phyloP scores from a whole-genome alignment of 2,329 filamentous ascomycete species.

The Cytospora piceae region DNA sequence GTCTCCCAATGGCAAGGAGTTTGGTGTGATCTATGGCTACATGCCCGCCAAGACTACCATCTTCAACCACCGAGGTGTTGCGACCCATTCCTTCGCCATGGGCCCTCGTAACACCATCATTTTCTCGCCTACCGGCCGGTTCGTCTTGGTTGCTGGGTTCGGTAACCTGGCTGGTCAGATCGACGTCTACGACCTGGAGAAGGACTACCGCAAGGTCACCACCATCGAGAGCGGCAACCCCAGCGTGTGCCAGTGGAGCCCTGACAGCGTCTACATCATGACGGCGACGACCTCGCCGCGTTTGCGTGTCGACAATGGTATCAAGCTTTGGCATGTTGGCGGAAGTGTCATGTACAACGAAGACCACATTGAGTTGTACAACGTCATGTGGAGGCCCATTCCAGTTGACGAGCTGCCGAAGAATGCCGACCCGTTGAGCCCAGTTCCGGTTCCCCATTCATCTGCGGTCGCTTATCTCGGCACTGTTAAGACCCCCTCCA shows the following conservation, averaged over 20 bases:
- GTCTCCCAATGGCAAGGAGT: constrained; percentile 95
- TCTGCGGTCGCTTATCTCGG: constrained; percentile 83
- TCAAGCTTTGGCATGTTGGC: constrained; percentile 92
- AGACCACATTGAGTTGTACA: constrained; percentile 93
- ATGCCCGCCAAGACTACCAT: constrained; percentile 99
- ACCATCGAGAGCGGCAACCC: constrained; percentile 96
- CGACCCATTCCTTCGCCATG: constrained; percentile 83
- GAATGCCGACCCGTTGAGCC: constrained; percentile 69
- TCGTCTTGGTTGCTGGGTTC: constrained; percentile 92
- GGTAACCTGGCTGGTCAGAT: constrained; percentile 97
- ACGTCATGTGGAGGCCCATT: constrained; percentile 85
- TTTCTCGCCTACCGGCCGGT: constrained; percentile 92
- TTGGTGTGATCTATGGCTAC: constrained; percentile 95
- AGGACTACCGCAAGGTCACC: constrained; percentile 88
- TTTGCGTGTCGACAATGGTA: constrained; percentile 92
- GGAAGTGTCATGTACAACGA: constrained; percentile 92
- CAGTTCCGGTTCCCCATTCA: constrained; percentile 76
- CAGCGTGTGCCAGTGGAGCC: constrained; percentile 96
- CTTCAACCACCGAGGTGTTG: constrained; percentile 86
- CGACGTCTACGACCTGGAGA: constrained; percentile 95
- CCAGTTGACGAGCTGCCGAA: constrained; percentile 60
- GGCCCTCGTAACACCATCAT: constrained; percentile 91
- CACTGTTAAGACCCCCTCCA: constrained; percentile 90
- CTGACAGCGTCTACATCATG: constrained; percentile 92
- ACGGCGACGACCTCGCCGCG: constrained; percentile 97